Conservation (phyloP, 108 stramenopile species). For the Skeletonema potamos region DNA sequence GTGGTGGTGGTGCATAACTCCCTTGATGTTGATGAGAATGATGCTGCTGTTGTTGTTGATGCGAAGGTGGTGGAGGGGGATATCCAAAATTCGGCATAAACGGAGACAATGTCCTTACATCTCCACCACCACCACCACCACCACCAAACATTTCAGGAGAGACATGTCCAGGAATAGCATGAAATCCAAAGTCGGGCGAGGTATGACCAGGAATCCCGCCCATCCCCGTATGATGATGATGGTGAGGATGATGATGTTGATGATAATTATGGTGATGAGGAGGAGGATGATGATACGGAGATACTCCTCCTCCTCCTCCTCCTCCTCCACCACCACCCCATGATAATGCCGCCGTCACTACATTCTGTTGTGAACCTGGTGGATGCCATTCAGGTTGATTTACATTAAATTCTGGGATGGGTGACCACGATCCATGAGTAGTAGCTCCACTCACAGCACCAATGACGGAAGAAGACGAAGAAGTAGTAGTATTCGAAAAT, state of each 20-base stretch:
- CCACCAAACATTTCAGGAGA: constrained; percentile 18
- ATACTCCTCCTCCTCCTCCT: not conserved
- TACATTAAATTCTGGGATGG: constrained; percentile 12
- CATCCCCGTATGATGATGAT: constrained; percentile 8
- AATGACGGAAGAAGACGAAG: too few species aligned
- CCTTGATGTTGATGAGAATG: constrained; percentile 7
- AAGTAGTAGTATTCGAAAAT: too few species aligned
- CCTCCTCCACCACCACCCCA: not conserved
- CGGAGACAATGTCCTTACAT: constrained; percentile 25
- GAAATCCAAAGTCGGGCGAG: not conserved
- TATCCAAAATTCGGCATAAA: constrained; percentile 8
- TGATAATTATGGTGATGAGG: constrained; percentile 8
- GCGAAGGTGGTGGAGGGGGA: not conserved
- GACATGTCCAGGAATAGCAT: constrained; percentile 11
- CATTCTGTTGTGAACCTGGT: not conserved
- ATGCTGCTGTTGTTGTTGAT: not conserved
- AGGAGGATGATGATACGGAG: not conserved
- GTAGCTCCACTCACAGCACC: not conserved
- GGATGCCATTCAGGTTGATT: constrained; percentile 9
- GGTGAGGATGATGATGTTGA: constrained; percentile 10
- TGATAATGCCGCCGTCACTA: not conserved
- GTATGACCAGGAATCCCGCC: constrained; percentile 8
- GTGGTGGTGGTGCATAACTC: not conserved
- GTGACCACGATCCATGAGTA: constrained; percentile 10
- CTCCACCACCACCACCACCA: constrained; percentile 2